Evolutionary conservation across 768 basidiomycete species (phyloP).

Genomic region (Trametes coccinea): DNA sequence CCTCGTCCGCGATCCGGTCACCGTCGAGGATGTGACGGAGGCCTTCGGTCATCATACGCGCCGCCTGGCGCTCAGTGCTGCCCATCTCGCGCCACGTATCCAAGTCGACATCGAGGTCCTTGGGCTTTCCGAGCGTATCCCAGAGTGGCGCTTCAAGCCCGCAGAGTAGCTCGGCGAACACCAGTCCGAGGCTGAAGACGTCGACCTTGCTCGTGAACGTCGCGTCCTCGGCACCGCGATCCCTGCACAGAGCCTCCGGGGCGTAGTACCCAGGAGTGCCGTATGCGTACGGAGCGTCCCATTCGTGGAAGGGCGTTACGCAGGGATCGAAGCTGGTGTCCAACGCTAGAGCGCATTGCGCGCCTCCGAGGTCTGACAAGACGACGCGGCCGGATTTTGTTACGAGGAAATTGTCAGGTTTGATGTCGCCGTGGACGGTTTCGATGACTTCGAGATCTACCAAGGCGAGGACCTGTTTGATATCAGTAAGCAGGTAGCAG

Average conservation of each 20-base stretch:
- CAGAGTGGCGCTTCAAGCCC: constrained; percentile 6
- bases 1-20: background rate
- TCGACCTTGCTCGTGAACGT: constrained; percentile 33
- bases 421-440: constrained; percentile 24
- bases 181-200: constrained; percentile 49
- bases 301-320: background rate
- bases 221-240: constrained; percentile 37
- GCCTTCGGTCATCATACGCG: constrained; percentile 9
- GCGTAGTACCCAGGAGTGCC: constrained; percentile 45
- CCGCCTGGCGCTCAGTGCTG: background rate
- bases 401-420: constrained; percentile 24
- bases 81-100: background rate
- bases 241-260: constrained; percentile 43
- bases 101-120: background rate
- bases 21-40: background rate
- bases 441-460: background rate
- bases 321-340: background rate
- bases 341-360: background rate
- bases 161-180: constrained; percentile 44
- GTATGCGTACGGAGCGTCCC: constrained; percentile 23
- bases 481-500: background rate
- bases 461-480: constrained; percentile 14
- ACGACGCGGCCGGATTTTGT: constrained; percentile 16
- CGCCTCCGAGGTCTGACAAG: constrained; percentile 24
- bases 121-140: background rate